Evolutionary conservation across 1,284 basidiomycete species (phyloP), one percentile per base, ranked within the genome.

Genomic region (Vanrija sp.): DNA sequence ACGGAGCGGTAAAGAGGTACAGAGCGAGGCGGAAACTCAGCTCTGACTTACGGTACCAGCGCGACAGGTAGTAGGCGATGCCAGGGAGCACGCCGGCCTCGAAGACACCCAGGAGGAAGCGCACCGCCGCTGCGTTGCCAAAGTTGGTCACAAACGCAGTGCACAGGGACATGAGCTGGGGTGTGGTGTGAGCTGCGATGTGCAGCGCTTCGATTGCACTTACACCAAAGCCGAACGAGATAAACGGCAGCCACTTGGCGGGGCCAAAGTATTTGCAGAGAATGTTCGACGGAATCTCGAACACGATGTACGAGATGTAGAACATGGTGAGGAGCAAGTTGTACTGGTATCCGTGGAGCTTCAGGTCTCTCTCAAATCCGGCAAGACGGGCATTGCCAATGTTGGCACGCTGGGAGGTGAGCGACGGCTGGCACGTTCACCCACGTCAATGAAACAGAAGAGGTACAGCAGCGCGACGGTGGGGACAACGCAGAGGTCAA

Each of bases 21-120:
- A 62, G 52, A 0, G 61, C 49, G 12, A 61, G 49, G 6, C 54
- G 54, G 47, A 58, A 55, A 21, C 40, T 51, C 8, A 65, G 57
- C 42, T 58, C 61, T 19, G 50, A 44, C 49, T 57, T 57, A 45
- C 58, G 55, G 48, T 62, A 62, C 54, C 57, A 62, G 0, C 57
- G 48, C 1, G 68, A 65, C 21, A 71, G 60, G 52, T 65, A 57
- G 52, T 67, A 68, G 21, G 65, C 62, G 28, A 68, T 61, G 6
- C 69, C 69, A 4, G 69, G 69, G 43, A 71, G 62, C 14, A 66
- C 62, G 46, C 65, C 66, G 6, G 63, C 54, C 43, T 71, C 69
- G 14, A 65, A 61, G 10, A 75, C 58, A 60, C 73, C 73, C 6
- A 71, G 62, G 0, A 68, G 53, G 43, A 62, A 60, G 15, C 69